phyloP scores from a whole-genome alignment of 495 filamentous ascomycete genomes.

The Aspergillus heteromorphus region DNA sequence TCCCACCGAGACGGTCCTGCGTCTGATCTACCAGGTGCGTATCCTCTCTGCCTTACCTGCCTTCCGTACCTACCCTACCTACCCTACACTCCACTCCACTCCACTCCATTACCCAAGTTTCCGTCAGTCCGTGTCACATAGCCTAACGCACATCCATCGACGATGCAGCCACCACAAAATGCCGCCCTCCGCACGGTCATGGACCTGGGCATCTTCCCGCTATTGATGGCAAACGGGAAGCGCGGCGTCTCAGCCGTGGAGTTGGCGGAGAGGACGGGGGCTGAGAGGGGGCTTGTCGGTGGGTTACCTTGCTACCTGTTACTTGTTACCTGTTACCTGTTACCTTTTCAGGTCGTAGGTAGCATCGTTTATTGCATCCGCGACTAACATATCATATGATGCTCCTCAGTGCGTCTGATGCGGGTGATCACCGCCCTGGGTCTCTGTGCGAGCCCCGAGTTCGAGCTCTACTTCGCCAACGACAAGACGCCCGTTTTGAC shows the following conservation, averaged over 20 bases:
- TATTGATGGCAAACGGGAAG: conserved; percentile 22
- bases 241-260: conserved; percentile 25
- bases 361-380: no score
- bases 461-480: conserved; percentile 27
- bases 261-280: conserved; percentile 23
- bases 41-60: not conserved
- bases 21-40: conserved; percentile 36
- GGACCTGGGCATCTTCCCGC: conserved; percentile 29
- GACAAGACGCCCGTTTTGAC: conserved; percentile 29
- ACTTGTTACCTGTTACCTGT: no score
- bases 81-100: no score
- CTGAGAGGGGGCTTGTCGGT: conserved; percentile 30
- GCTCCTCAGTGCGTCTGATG: conserved; percentile 42
- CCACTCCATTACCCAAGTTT: no score
- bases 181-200: conserved; percentile 32
- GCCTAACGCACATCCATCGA: conserved; percentile 19
- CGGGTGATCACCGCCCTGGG: conserved; percentile 32
- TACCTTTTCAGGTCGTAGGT: no score
- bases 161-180: conserved; percentile 38
- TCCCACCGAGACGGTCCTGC: conserved; percentile 30
- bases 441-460: conserved; percentile 20
- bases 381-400: no score
- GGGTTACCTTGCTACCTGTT: not conserved
- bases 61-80: no score
- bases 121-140: not conserved